These are phyloP conservation scores for Teunomyces gatunensis DNA, from an alignment of 805 yeast genomes.

Conservation along the genomic window DNA sequence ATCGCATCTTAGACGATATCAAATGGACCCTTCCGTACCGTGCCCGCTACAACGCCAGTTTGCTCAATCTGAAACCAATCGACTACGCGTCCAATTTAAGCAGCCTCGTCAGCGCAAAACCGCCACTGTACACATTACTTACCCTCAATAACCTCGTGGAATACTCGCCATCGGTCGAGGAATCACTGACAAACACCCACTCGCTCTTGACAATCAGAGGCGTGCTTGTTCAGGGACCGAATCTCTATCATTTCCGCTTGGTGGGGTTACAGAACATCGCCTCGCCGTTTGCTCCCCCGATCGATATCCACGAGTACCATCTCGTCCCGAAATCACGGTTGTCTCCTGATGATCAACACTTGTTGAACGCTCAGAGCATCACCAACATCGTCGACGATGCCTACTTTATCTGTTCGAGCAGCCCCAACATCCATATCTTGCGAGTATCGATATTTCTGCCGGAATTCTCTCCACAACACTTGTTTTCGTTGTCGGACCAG, in stretches of 20 bases:
- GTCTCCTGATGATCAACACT: constrained; percentile 27
- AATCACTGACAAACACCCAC: constrained; percentile 8
- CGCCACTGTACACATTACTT: constrained; percentile 19
- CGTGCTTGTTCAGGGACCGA: constrained; percentile 20
- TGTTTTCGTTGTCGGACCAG: constrained; percentile 43
- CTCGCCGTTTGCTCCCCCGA: constrained; percentile 14
- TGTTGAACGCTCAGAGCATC: constrained; percentile 10
- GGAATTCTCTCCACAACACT: constrained; percentile 49
- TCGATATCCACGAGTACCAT: constrained; percentile 38
- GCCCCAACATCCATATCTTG: constrained; percentile 30
- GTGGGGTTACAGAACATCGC: constrained; percentile 22
- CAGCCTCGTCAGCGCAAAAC: constrained; percentile 11
- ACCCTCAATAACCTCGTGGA: constrained; percentile 35
- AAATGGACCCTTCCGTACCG: constrained; percentile 18
- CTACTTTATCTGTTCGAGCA: constrained; percentile 26
- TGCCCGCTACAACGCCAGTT: constrained; percentile 11
- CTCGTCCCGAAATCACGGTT: constrained; percentile 20
- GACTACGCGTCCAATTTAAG: constrained; percentile 30
- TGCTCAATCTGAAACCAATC: constrained; percentile 32
- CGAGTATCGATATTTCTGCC: constrained; percentile 53
- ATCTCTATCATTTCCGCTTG: constrained; percentile 29
- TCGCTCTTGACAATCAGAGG: constrained; percentile 29
- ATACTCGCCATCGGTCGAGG: constrained; percentile 32
- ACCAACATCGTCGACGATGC: constrained; percentile 31
- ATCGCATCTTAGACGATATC: constrained; percentile 65